Evolutionary conservation across 208 protist species (phyloP).

Genomic region (Leptomonas pyrrhocoris): DNA sequence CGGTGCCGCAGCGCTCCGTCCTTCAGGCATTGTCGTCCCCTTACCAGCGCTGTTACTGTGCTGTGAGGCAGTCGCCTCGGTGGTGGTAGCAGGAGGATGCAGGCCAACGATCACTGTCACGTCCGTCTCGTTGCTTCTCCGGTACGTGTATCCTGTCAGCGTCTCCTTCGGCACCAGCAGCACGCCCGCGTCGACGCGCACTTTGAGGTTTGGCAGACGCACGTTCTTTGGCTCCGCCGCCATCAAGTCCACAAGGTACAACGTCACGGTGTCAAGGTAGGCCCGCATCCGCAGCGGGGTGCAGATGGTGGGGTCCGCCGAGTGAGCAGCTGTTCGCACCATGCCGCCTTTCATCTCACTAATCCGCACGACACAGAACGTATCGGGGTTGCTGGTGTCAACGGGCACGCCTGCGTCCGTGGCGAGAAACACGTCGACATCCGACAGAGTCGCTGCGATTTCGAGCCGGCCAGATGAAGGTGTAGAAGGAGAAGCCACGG

Average conservation of each 20-base stretch:
- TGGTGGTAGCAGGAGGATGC: constrained; percentile 8
- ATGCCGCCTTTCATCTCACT: constrained; percentile 5
- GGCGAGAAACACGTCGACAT: constrained; percentile 28
- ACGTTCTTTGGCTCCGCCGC: not conserved
- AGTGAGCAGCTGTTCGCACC: not conserved
- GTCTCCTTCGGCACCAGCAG: constrained; percentile 29
- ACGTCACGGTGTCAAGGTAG: constrained; percentile 9
- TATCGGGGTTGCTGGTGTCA: constrained; percentile 13
- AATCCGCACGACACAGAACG: constrained; percentile 21
- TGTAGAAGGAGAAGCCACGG: not conserved
- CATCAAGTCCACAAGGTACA: constrained; percentile 14
- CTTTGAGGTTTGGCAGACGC: constrained; percentile 24
- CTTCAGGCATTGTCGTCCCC: not conserved
- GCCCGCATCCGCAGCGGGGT: not conserved
- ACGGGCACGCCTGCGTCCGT: constrained; percentile 30
- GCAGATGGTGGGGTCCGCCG: not conserved
- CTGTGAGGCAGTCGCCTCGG: not conserved
- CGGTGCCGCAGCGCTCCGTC: not conserved
- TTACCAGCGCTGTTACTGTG: not conserved
- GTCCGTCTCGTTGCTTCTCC: constrained; percentile 7
- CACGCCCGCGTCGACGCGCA: constrained; percentile 18
- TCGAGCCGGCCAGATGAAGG: not conserved
- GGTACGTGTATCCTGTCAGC: constrained; percentile 23
- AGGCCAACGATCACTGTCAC: constrained; percentile 15
- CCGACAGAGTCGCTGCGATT: constrained; percentile 7